phyloP scores from a whole-genome alignment of 2,329 filamentous ascomycete species.

The Ascochyta fabae region DNA sequence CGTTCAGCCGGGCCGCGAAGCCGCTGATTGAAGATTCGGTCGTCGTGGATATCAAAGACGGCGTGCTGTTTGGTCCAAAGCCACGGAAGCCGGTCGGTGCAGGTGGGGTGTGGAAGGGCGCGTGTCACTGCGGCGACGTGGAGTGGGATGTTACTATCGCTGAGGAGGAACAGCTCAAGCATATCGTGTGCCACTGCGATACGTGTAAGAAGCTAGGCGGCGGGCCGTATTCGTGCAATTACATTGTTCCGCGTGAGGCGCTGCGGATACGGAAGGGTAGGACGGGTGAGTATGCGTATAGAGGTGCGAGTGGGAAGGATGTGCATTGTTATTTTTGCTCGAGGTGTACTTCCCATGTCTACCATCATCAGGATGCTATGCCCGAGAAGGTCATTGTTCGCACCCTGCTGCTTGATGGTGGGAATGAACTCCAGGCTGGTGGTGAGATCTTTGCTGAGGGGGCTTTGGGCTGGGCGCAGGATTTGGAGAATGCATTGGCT shows the following conservation, averaged over 20 bases:
- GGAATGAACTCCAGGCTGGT: conserved; percentile 41
- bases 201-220: conserved; percentile 47
- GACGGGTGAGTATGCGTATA: conserved; percentile 39
- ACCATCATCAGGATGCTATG: conserved; percentile 50
- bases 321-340: conserved; percentile 49
- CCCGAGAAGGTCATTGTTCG: conserved; percentile 50
- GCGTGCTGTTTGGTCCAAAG: conserved; percentile 38
- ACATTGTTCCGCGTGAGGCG: conserved; percentile 41
- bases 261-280: conserved; percentile 35
- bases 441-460: conserved; percentile 50
- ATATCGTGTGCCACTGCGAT: conserved; percentile 47
- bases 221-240: conserved; percentile 47
- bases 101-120: conserved; percentile 26
- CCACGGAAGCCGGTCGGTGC: conserved; percentile 27
- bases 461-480: conserved; percentile 42
- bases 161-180: conserved; percentile 27
- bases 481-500: conserved; percentile 27
- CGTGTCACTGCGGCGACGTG: conserved; percentile 43
- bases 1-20: conserved; percentile 36
- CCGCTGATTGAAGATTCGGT: conserved; percentile 42
- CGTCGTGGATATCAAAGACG: conserved; percentile 45
- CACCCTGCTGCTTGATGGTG: conserved; percentile 48
- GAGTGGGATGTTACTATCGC: conserved; percentile 33
- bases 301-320: conserved; percentile 44
- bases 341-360: conserved; percentile 51